Base-by-base conservation (phyloP, 805 yeast genomes). In the Yamadazyma olivae region DNA sequence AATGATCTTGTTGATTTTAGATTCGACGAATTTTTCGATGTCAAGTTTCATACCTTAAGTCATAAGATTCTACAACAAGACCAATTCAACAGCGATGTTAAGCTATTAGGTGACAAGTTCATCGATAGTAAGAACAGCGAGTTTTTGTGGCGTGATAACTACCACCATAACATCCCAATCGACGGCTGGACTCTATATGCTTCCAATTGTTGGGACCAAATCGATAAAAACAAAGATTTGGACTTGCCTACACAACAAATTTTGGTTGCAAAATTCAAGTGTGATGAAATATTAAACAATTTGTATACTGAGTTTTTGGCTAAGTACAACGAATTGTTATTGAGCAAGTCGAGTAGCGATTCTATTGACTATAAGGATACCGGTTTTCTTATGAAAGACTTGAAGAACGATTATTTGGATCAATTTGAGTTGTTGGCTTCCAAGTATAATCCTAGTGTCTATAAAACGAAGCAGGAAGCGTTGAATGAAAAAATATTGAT, bases 181-280 rank as follows among this genome's bases (percentile, higher is more conserved):
- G 99, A 93, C 61, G 98, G 97, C 17, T 93, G 99, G 98, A 75
- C 91, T 3, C 61, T 89, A 57, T 93, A 93, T 51, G 89, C 96
- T 1, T 82, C 79, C 36, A 84, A 81, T 53, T 81, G 95, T 46
- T 93, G 99, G 99, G 81, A 85, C 34, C 96, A 88, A 59, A 93
- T 93, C 50, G 95, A 88, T 57, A 71, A 74, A 43, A 93, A 93
- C 63, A 90, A 88, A 60, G 99, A 93, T 56, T 74, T 93, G 44
- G 99, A 93, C 61, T 71, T 93, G 46, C 99, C 99, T 18, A 90
- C 98, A 2, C 99, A 93, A 55, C 99, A 93, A 58, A 85, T 87
- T 21, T 69, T 93, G 41, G 98, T 93, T 17, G 95, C 99, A 6
- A 77, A 93, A 50, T 91, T 88, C 63, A 80, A 95, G 53, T 91